Base-by-base conservation (phyloP, 257 asterid species). In the Plantago elongata region DNA sequence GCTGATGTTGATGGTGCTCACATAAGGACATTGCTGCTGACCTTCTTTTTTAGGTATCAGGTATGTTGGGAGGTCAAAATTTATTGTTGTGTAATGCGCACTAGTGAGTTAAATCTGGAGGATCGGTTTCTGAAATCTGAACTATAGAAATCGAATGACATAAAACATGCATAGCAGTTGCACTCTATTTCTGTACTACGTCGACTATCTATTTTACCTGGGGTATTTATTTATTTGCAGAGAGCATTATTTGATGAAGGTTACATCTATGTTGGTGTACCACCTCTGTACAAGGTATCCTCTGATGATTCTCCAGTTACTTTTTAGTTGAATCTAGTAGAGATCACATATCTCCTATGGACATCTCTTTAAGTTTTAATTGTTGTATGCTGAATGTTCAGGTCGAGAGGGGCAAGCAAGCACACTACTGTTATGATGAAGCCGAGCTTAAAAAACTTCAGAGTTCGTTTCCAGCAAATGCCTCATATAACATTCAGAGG, bases 1-100 rank as follows among this genome's bases (percentile, higher is more conserved):
- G 99, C 99, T 65, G 99, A 93, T 44, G 97, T 93, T 10, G 99
- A 93, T 68, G 99, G 99, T 63, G 99, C 99, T 62, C 99, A 93
- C 76, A 93, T 93, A 65, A 84, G 99, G 69, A 89, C 97, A 38
- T 79, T 93, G 77, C 63, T 93, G 62, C 74, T 93, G 64, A 93
- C 99, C 66, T 93, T 93, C 80, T 93, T 93, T 84, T 89, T 78
- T 72, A 80, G 97, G 78, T 89, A 87, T 75, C 96, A 89, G 97
- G 98, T 88, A 76, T 12, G 82, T 65, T 27, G 40, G 40, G 40
- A 34, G 5, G 40, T 34, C 40, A 34, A 4, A 22, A 34, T 34
- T 34, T 34, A 34, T 34, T 34, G 40, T 34, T 34, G 8, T 34
- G 40, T 34, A 34, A 34, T 34, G 40, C 40, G 4, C 3, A 34